Evolutionary conservation across 108 stramenopile genomes (phyloP).

Genomic region (Bacterosira constricta): DNA sequence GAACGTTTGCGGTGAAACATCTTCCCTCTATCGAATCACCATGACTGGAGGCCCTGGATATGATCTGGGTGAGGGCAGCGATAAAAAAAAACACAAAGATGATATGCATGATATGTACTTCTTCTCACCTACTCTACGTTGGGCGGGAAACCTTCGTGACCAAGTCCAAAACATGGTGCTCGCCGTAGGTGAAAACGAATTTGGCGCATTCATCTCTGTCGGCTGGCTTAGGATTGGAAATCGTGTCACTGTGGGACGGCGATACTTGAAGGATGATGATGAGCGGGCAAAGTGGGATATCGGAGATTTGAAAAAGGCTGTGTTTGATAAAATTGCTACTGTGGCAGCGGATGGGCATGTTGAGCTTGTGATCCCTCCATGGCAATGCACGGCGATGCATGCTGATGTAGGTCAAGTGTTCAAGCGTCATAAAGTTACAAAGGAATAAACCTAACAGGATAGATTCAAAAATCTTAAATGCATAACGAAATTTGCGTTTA

Average conservation of each 20-base stretch:
- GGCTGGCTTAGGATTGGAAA: constrained; percentile 70
- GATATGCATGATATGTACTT: constrained; percentile 53
- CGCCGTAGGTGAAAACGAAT: constrained; percentile 59
- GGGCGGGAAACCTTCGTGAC: constrained; percentile 61
- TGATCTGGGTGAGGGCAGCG: constrained; percentile 44
- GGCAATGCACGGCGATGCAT: constrained; percentile 58
- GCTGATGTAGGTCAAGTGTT: constrained; percentile 8
- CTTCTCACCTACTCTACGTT: constrained; percentile 41
- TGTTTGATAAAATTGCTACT: constrained; percentile 47
- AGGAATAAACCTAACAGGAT: background rate
- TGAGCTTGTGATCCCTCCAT: constrained; percentile 52
- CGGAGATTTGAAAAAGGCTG: constrained; percentile 46
- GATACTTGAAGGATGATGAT: constrained; percentile 61
- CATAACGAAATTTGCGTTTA: background rate
- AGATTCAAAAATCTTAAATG: background rate
- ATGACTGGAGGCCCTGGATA: constrained; percentile 52
- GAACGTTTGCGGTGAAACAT: background rate
- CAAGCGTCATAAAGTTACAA: constrained; percentile 22
- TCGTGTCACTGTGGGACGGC: constrained; percentile 60
- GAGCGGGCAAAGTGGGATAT: constrained; percentile 56
- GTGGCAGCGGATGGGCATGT: constrained; percentile 27
- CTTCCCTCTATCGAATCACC: constrained; percentile 14
- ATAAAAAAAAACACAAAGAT: constrained; percentile 45
- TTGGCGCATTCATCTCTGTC: constrained; percentile 58
- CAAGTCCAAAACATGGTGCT: constrained; percentile 53